These are phyloP conservation scores for Paxillus involutus DNA, from an alignment of 768 basidiomycete genomes.

Conservation along the genomic window DNA sequence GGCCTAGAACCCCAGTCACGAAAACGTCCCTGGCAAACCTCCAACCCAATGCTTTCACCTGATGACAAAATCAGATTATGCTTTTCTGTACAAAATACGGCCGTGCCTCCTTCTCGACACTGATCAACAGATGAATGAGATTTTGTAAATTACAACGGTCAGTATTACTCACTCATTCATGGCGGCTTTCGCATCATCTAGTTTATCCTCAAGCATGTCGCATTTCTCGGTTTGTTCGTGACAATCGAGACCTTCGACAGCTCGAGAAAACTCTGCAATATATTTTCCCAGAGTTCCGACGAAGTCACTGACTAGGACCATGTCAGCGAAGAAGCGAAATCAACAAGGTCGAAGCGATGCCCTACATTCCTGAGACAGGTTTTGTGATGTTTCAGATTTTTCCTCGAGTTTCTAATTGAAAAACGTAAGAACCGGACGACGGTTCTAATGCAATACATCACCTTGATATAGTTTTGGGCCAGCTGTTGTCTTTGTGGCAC, in stretches of 20 bases:
- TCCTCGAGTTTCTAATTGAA: slow-evolving; percentile 9
- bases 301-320: slow-evolving; percentile 10
- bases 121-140: slow-evolving; percentile 6
- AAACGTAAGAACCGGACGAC: background rate
- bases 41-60: slow-evolving; percentile 19
- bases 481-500: slow-evolving; percentile 13
- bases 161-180: no score
- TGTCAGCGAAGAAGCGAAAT: background rate
- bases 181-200: no score
- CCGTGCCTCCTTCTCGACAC: slow-evolving; percentile 15
- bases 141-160: rapidly evolving
- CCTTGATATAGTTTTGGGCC: slow-evolving; percentile 14
- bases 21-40: slow-evolving; percentile 13
- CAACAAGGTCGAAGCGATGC: no score
- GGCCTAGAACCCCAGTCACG: no score
- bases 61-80: slow-evolving; percentile 1
- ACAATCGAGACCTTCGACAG: slow-evolving; percentile 6
- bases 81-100: background rate
- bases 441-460: background rate
- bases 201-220: no score
- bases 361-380: slow-evolving; percentile 17
- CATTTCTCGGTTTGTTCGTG: no score
- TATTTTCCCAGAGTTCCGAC: slow-evolving; percentile 13
- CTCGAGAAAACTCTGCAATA: slow-evolving; percentile 10
- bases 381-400: slow-evolving; percentile 15